Base-by-base conservation (phyloP, 73 alveolate species). In the Blepharisma stoltei region DNA sequence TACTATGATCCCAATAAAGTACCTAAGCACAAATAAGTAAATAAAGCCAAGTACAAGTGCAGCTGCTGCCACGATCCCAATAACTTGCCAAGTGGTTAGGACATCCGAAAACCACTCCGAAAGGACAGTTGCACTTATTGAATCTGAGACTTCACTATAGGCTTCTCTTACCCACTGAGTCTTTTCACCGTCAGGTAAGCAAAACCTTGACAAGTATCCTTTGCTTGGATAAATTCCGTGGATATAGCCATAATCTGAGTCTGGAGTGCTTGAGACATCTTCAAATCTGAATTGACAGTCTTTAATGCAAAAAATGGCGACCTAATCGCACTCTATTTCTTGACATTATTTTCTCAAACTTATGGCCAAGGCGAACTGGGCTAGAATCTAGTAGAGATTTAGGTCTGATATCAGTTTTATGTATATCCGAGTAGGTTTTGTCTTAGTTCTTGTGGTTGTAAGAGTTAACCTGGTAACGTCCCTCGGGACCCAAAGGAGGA, bases 1-100 rank as follows among this genome's bases (percentile, higher is more conserved):
- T 20, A 93, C 88, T 14, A 93, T 81, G 21, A 88, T 55, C 20
- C 93, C 96, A 8, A 91, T 96, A 81, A 89, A 84, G 49, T 86
- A 88, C 48, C 95, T 70, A 44, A 93, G 54, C 48, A 93, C 55
- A 48, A 93, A 27, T 80, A 93, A 60, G 71, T 85, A 93, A 45
- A 93, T 47, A 80, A 90, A 60, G 20, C 93, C 85, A 11, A 85
- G 21, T 11, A 88, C 54, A 81, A 93, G 81, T 54, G 97, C 90
- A 76, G 88, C 84, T 5, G 91, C 89, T 6, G 82, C 80, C 8
- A 87, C 80, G 11, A 83, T 85, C 6, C 84, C 50, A 81, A 93
- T 83, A 5, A 83, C 96, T 54, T 71, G 76, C 92, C 91, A 60
- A 60, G 23, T 38, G 2, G 45, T 25, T 14, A 60, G 23, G 5